These are phyloP conservation scores for Eucalyptus regnans DNA, from an alignment of 345 rosid species.

Conservation along the genomic window DNA sequence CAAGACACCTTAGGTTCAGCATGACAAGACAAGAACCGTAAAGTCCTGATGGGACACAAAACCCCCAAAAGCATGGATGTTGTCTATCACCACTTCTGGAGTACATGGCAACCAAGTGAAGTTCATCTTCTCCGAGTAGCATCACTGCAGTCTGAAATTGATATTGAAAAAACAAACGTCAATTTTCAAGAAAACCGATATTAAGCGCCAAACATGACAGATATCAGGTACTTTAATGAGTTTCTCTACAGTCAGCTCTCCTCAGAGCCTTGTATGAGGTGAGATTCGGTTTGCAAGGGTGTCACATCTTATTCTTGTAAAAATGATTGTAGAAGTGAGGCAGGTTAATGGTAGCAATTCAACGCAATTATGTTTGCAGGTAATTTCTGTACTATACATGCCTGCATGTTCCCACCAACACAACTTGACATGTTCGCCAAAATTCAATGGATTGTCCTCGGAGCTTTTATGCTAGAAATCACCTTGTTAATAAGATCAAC, in stretches of 20 bases:
- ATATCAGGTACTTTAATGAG: background rate
- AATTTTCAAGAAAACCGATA: background rate
- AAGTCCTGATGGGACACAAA: conserved; percentile 56
- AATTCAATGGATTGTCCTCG: background rate
- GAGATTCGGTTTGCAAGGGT: background rate
- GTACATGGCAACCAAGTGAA: conserved; percentile 92
- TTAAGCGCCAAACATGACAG: background rate
- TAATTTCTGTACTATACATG: background rate
- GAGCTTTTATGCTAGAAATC: background rate
- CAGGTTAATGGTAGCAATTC: background rate
- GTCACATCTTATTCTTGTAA: background rate
- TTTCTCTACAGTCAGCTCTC: background rate
- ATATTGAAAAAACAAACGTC: background rate
- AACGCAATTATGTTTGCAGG: background rate
- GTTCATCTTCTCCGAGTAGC: conserved; percentile 67
- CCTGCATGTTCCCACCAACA: background rate
- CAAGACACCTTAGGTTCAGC: conserved; percentile 92
- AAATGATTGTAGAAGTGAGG: background rate
- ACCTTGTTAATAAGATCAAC: background rate
- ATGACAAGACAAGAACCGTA: conserved; percentile 75
- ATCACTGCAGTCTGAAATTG: conserved; percentile 70
- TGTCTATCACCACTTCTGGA: conserved; percentile 35
- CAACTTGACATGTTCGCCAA: background rate
- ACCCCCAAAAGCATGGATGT: conserved; percentile 89
- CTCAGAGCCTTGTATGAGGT: background rate